Conservation (phyloP, 768 basidiomycete species). For the Mycena sanguinolenta region DNA sequence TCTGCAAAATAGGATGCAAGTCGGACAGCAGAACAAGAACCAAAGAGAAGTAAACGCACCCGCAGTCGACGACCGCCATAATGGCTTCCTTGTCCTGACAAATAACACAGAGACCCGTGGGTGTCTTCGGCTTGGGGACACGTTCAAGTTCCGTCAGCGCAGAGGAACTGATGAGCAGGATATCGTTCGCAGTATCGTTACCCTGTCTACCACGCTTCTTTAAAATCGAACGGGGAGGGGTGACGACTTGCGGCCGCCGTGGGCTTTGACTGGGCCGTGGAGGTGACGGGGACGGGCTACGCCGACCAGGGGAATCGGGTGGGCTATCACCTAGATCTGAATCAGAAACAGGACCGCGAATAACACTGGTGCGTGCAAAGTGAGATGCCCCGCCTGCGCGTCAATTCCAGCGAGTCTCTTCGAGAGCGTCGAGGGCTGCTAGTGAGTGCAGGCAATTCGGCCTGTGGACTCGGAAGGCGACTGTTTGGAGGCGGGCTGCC, state of each 20-base stretch:
- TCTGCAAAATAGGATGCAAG: constrained; percentile 49
- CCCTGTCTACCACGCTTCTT: neutral
- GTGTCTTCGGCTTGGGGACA: neutral
- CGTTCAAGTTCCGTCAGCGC: too few relatives aligned
- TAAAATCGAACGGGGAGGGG: neutral
- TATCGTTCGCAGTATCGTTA: neutral
- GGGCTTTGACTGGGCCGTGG: neutral
- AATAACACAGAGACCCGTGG: constrained; percentile 82
- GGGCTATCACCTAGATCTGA: neutral
- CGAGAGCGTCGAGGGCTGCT: neutral
- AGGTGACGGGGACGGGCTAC: neutral
- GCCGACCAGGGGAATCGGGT: neutral
- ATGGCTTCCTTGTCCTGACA: constrained; percentile 97
- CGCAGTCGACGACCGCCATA: constrained; percentile 95
- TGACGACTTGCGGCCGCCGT: too few relatives aligned
- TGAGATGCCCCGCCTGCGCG: neutral
- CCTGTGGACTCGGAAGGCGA: neutral
- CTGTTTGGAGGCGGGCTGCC: neutral
- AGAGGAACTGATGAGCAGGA: too few relatives aligned
- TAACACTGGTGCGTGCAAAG: neutral
- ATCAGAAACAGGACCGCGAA: neutral
- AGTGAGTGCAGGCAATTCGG: neutral
- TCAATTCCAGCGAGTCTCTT: neutral
- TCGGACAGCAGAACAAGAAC: neutral
- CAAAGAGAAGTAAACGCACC: constrained; percentile 63